Conservation (phyloP, 225 moss, liverwort and hornwort species). For the Thuidium tamariscinum region DNA sequence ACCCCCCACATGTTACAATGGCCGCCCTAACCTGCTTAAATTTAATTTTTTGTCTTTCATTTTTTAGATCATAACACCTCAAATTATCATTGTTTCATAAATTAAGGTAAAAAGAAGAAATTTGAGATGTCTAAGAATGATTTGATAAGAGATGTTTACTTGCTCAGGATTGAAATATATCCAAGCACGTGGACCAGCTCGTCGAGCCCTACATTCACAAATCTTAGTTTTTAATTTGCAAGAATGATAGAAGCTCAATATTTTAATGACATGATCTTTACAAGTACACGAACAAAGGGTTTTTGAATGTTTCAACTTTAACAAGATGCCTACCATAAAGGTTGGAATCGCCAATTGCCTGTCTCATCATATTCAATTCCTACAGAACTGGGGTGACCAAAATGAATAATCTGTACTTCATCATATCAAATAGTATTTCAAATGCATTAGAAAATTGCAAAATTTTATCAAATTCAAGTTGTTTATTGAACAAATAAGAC, state of each 20-base stretch:
- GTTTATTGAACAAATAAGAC: not conserved
- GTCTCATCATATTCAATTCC: conserved; percentile 67
- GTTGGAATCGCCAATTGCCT: conserved; percentile 87
- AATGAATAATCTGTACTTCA: conserved; percentile 57
- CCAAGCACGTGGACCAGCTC: conserved; percentile 51
- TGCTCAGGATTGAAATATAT: conserved; percentile 46
- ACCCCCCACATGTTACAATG: conserved; percentile 87
- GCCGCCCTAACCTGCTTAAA: conserved; percentile 58
- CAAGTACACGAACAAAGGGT: not conserved
- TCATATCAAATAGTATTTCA: not conserved
- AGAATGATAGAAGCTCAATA: not conserved
- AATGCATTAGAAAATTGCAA: not conserved
- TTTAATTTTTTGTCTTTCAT: not conserved
- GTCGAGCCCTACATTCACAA: conserved; percentile 23
- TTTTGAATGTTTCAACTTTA: not conserved
- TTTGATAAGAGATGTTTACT: not conserved
- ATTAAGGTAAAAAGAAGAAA: not conserved
- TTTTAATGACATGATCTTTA: not conserved
- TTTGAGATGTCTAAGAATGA: not conserved
- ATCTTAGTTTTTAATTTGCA: too few relatives aligned
- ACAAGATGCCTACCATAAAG: conserved; percentile 50
- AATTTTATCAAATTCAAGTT: not conserved
- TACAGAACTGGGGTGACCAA: conserved; percentile 73
- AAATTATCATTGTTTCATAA: not conserved
- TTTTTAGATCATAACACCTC: not conserved